These are phyloP conservation scores for Lactarius sp. DNA, from an alignment of 768 basidiomycete genomes.

Conservation along the genomic window DNA sequence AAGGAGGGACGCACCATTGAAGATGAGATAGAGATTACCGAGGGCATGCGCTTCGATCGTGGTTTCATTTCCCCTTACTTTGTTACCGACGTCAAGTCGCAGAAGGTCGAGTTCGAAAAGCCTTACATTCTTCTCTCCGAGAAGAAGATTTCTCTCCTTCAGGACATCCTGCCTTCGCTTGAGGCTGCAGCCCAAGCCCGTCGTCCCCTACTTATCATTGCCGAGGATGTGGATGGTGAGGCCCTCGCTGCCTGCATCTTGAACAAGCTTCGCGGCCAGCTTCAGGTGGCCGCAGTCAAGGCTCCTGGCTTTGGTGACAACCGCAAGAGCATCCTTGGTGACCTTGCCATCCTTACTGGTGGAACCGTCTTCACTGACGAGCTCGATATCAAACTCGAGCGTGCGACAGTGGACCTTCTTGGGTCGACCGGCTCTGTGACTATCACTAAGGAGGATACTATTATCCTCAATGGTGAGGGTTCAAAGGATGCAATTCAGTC, in stretches of 20 bases:
- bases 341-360: conserved; percentile 94
- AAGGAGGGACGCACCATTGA: conserved; percentile 98
- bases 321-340: conserved; percentile 96
- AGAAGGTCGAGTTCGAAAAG: conserved; percentile 97
- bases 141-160: conserved; percentile 94
- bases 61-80: conserved; percentile 98
- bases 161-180: conserved; percentile 92
- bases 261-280: conserved; percentile 98
- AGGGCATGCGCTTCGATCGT: conserved; percentile 99
- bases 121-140: conserved; percentile 89
- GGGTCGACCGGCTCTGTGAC: conserved; percentile 89
- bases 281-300: conserved; percentile 91
- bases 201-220: conserved; percentile 92
- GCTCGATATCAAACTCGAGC: conserved; percentile 96
- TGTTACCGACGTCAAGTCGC: conserved; percentile 94
- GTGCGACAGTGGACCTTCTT: conserved; percentile 81
- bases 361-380: conserved; percentile 93
- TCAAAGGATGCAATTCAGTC: conserved; percentile 85
- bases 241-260: conserved; percentile 96
- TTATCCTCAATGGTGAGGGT: conserved; percentile 91
- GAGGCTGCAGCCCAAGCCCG: conserved; percentile 75
- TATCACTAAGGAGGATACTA: conserved; percentile 97
- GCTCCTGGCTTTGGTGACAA: conserved; percentile 99
- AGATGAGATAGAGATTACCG: conserved; percentile 98
- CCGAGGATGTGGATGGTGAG: conserved; percentile 97